These are phyloP conservation scores for Scenedesmus sp. DNA, from an alignment of 163 green algal genomes.

Conservation along the genomic window DNA sequence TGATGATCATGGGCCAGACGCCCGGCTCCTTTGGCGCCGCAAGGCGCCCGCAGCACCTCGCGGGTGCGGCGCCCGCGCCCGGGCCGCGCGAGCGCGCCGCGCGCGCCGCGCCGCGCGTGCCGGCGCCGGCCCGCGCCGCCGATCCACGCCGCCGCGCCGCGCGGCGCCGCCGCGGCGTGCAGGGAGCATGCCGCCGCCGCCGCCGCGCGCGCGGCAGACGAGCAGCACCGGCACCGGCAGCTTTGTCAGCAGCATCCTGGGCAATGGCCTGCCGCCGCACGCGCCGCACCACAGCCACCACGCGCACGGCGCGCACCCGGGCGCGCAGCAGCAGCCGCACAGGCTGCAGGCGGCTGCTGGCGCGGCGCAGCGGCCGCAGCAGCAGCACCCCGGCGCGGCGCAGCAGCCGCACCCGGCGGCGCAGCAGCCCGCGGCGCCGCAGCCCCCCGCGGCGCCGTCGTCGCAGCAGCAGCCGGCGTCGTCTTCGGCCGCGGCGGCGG, in stretches of 20 bases:
- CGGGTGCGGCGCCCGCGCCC: too few species aligned
- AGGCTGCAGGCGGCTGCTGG: neutral
- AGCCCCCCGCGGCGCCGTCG: neutral
- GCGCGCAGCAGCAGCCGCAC: neutral
- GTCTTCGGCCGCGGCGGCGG: neutral
- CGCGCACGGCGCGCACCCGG: neutral
- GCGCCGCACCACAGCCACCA: neutral
- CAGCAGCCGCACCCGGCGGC: neutral
- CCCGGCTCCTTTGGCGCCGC: too few species aligned
- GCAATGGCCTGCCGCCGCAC: slow-evolving; percentile 3
- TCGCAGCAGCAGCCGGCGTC: neutral
- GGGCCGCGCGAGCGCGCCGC: too few species aligned
- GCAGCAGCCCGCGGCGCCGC: neutral
- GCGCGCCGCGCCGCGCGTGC: slow-evolving; percentile 7
- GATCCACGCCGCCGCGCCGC: neutral
- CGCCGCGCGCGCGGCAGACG: neutral
- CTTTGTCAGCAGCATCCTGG: slow-evolving; percentile 41
- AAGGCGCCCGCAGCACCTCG: too few species aligned
- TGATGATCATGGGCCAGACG: slow-evolving; percentile 48
- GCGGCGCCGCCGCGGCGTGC: too few species aligned
- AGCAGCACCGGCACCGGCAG: slow-evolving; percentile 23
- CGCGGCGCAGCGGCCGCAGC: neutral
- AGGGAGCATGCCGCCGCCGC: slow-evolving; percentile 41
- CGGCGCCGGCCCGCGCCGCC: neutral
- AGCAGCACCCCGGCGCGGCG: neutral